Conservation (phyloP, 2,329 filamentous ascomycete species). For the Tothia fuscella region DNA sequence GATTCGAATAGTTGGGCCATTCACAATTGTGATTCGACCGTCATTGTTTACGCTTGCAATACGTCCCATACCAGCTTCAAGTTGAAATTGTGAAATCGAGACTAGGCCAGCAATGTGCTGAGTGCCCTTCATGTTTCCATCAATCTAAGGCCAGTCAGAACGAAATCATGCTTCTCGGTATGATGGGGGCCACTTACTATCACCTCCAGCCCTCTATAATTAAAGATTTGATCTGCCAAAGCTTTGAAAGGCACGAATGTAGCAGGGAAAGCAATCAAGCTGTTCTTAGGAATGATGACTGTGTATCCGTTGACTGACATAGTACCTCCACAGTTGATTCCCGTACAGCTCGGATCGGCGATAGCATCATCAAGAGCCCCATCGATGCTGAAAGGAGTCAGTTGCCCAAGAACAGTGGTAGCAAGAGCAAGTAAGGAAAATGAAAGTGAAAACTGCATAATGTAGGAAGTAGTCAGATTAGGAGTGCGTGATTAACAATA, state of each 20-base stretch:
- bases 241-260: constrained; percentile 32
- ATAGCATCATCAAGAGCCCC: no score
- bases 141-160: no score
- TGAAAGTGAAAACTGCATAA: no score
- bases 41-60: constrained; percentile 24
- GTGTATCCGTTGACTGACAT: constrained; percentile 34
- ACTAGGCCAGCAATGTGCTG: constrained; percentile 29
- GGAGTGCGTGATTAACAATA: no score
- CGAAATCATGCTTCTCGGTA: no score
- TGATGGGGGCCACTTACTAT: constrained; percentile 13
- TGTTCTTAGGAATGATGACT: constrained; percentile 37
- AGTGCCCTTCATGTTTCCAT: constrained; percentile 28
- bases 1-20: constrained; percentile 26
- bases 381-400: no score
- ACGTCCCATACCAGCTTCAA: constrained; percentile 26
- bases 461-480: no score
- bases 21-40: constrained; percentile 26
- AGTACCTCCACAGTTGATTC: constrained; percentile 33
- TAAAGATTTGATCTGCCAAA: constrained; percentile 16
- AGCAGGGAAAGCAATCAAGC: constrained; percentile 38
- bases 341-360: neutral
- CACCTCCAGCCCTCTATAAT: neutral
- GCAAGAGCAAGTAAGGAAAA: no score
- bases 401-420: no score
- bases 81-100: constrained; percentile 24